Evolutionary conservation across 192 early-diverging fungal genomes (phyloP), one percentile per base, ranked within the genome.

Genomic region (Coemansia sp.): DNA sequence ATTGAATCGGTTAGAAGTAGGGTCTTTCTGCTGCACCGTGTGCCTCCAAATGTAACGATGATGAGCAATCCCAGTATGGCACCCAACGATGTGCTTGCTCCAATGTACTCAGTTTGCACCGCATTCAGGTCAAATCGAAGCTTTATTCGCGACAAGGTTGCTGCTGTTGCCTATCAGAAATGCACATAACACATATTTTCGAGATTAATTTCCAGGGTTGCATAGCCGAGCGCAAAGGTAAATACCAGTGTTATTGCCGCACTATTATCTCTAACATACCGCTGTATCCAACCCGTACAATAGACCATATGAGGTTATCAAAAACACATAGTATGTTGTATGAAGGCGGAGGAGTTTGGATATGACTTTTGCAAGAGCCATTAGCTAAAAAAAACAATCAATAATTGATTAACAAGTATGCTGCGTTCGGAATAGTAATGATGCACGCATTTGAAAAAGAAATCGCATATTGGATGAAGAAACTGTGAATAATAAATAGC

Each of bases 221-320:
- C 51, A 53, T 12, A 9, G 6, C 5, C 24, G 16, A 53, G 16
- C 12, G 23, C 21, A 53, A 26, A 53, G 8, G 4, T 7, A 53
- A 26, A 10, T 26, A 26, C 21, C 24, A 26, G 10, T 53, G 23
- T 53, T 26, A 11, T 23, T 30, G 21, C 4, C 4, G 1, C 24
- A 53, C 24, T 14, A 11, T 21, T 26, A 26, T 26, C 5, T 26
- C 24, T 14, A 62, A 63, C 63, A 36, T 75, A 75, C 73, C 52
- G 73, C 62, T 55, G 67, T 75, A 34, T 75, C 73, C 34, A 75
- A 41, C 5, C 73, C 73, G n/a, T 69, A 75, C 26, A 75, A 51
- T 10, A 75, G 39, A 15, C 73, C 73, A 49, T 75, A 75, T 11
- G 52, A 61, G 2, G 73, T 43, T 9, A 75, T 69, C 6, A 69